A percentile compares a stretch with the other conserved stretches of the same genome.
These are phyloP conservation scores for Phytophthora kernoviae DNA, from an alignment of 352 stramenopile genomes.

Conservation along the genomic window DNA sequence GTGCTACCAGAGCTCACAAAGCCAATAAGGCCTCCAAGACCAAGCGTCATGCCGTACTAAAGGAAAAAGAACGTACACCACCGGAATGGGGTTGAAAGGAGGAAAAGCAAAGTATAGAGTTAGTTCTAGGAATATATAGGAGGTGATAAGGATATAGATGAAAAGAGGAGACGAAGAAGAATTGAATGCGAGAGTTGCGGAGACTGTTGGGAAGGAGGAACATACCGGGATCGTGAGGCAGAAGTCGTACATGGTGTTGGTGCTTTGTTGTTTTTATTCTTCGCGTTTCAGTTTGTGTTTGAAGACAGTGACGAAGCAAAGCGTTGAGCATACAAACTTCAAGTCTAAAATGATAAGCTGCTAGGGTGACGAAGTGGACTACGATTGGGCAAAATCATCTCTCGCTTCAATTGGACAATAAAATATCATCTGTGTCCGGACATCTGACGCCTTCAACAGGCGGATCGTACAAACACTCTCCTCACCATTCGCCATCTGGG, in stretches of 20 bases:
- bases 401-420: slow-evolving; percentile 21
- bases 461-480: too few relatives aligned
- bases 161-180: slow-evolving; percentile 7
- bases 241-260: slow-evolving; percentile 81
- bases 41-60: slow-evolving; percentile 79
- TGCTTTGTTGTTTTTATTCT: neutral
- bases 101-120: neutral
- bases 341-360: too few relatives aligned
- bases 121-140: neutral
- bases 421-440: slow-evolving; percentile 3
- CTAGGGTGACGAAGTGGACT: neutral
- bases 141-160: neutral
- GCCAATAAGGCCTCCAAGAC: slow-evolving; percentile 71
- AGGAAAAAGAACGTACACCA: slow-evolving; percentile 16
- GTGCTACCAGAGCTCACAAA: slow-evolving; percentile 79
- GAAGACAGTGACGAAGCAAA: too few relatives aligned
- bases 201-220: neutral
- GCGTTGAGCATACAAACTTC: neutral
- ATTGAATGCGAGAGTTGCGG: neutral
- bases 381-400: slow-evolving; percentile 9
- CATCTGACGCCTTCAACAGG: neutral
- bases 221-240: slow-evolving; percentile 86
- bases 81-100: slow-evolving; percentile 9
- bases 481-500: too few relatives aligned
- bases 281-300: slow-evolving; percentile 12